Evolutionary conservation across 768 basidiomycete species (phyloP).

Genomic region (Rubroboletus satanas): DNA sequence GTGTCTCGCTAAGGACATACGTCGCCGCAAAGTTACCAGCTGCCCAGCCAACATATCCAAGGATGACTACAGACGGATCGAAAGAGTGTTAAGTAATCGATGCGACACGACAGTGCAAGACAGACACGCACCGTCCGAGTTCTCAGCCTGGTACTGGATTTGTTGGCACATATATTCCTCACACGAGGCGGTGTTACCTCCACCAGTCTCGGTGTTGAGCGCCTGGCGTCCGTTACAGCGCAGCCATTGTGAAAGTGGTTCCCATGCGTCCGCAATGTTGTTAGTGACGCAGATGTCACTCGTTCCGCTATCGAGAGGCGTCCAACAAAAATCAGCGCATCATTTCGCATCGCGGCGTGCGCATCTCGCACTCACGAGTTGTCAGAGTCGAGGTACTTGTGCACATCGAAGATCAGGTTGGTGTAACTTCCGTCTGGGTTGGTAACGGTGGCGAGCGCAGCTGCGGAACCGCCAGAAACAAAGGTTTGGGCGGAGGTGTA

Average conservation of each 20-base stretch:
- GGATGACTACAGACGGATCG: background rate
- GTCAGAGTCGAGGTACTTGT: conserved; percentile 13
- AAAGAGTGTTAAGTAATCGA: background rate
- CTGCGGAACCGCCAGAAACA: conserved; percentile 8
- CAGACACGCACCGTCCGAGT: conserved; percentile 8
- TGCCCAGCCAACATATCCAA: conserved; percentile 11
- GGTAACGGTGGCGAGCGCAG: conserved; percentile 1
- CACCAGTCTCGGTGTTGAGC: conserved; percentile 56
- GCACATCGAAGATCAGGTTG: conserved; percentile 11
- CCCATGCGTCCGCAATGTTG: conserved; percentile 31
- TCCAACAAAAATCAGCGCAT: background rate
- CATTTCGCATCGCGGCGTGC: background rate
- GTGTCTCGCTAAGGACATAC: conserved; percentile 11
- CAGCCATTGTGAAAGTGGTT: conserved; percentile 28
- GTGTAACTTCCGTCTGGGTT: conserved; percentile 11
- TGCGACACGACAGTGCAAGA: background rate
- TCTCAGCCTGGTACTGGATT: conserved; percentile 7
- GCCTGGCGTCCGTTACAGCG: conserved; percentile 39
- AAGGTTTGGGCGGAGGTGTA: conserved; percentile 6
- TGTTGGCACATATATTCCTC: conserved; percentile 26
- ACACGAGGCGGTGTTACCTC: conserved; percentile 48
- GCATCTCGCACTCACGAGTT: conserved; percentile 2
- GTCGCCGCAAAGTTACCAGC: conserved; percentile 7
- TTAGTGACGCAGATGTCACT: conserved; percentile 3
- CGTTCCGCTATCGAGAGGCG: background rate